phyloP scores from a whole-genome alignment of 2,329 filamentous ascomycete genomes.

The Aspergillus sp. region DNA sequence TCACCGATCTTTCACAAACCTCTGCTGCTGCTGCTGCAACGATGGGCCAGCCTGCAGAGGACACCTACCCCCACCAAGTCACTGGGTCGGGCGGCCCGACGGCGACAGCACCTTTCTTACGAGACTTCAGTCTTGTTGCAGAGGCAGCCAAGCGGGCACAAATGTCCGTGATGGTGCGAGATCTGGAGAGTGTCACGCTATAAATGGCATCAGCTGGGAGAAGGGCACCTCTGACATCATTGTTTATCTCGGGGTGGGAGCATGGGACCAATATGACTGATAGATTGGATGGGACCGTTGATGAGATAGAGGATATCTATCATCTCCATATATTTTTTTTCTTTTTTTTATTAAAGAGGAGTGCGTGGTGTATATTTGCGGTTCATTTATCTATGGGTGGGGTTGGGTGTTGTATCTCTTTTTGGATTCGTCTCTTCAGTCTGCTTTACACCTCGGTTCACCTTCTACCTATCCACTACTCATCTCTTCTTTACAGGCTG shows the following conservation, averaged over 20 bases:
- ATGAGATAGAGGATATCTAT: neutral
- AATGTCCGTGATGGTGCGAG: slow-evolving; percentile 83
- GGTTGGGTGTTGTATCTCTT: neutral
- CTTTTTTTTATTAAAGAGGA: neutral
- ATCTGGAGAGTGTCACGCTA: slow-evolving; percentile 61
- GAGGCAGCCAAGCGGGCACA: slow-evolving; percentile 93
- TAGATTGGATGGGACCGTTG: neutral
- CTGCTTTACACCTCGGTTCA: neutral
- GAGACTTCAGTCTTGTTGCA: slow-evolving; percentile 81
- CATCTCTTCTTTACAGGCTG: neutral
- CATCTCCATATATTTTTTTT: neutral
- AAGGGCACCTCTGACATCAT: neutral
- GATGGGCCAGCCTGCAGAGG: slow-evolving; percentile 14
- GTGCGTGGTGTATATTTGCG: neutral
- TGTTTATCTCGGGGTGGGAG: neutral
- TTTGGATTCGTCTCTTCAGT: neutral
- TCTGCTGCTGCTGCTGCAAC: slow-evolving; percentile 8
- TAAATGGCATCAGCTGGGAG: slow-evolving; percentile 19
- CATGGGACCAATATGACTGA: neutral
- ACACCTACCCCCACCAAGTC: slow-evolving; percentile 28
- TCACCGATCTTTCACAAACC: neutral
- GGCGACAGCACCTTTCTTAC: slow-evolving; percentile 64
- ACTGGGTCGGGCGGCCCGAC: slow-evolving; percentile 34
- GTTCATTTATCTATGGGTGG: neutral
- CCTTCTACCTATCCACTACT: neutral